Percentiles rank a stretch among this genome's conserved stretches.
Evolutionary conservation across 1,139 yeast species (phyloP).

Genomic region (Yamadazyma pseudoaaseri): DNA sequence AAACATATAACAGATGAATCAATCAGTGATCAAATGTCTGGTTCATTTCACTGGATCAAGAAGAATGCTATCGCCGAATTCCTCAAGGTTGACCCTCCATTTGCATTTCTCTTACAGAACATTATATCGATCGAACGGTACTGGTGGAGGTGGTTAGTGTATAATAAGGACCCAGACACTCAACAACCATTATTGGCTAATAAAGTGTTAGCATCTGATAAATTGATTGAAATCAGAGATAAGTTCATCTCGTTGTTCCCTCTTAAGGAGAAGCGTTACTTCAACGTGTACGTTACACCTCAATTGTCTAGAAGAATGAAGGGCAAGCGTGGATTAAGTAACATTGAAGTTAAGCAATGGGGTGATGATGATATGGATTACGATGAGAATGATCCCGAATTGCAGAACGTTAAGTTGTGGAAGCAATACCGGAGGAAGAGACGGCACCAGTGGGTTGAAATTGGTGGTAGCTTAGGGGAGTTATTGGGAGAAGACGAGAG

Average conservation of each 20-base stretch:
- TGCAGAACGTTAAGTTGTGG: constrained; percentile 9
- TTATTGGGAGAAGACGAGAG: constrained; percentile 13
- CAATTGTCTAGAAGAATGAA: constrained; percentile 45
- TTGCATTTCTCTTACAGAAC: constrained; percentile 28
- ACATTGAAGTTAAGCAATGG: constrained; percentile 9
- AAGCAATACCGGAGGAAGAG: constrained; percentile 8
- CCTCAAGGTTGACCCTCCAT: constrained; percentile 24
- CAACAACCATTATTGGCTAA: constrained; percentile 30
- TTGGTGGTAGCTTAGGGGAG: constrained; percentile 17
- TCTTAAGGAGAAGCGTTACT: constrained; percentile 34
- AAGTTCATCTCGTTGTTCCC: constrained; percentile 23
- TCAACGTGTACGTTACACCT: constrained; percentile 45
- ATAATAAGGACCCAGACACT: constrained; percentile 34
- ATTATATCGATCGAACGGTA: constrained; percentile 27
- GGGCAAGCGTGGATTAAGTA: constrained; percentile 29
- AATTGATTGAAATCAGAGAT: constrained; percentile 19
- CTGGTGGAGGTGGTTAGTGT: constrained; percentile 47
- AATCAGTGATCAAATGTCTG: constrained; percentile 24
- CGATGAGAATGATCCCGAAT: constrained; percentile 11
- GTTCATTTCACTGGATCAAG: constrained; percentile 25
- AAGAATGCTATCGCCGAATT: constrained; percentile 23
- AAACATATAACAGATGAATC: constrained; percentile 40
- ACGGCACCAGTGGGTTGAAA: constrained; percentile 19
- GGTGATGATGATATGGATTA: constrained; percentile 8
- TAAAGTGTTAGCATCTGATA: constrained; percentile 20